Base-by-base conservation (phyloP, 2,329 filamentous ascomycete genomes). In the Stachybotrys chlorohalonatus region DNA sequence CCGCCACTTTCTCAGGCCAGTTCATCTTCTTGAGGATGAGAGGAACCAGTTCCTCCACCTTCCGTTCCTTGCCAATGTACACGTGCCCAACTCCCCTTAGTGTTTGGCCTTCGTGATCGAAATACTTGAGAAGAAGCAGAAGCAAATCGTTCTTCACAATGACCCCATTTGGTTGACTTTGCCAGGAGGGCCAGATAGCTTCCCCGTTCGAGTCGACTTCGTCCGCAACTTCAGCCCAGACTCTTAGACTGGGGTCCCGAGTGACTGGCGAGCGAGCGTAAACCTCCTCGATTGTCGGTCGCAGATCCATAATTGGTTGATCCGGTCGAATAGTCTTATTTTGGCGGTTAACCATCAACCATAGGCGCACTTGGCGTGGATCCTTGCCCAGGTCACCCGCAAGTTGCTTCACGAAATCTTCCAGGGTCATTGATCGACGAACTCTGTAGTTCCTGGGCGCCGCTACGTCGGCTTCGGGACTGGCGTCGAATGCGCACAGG, bases 341-440 rank as follows among this genome's bases (percentile, higher is more conserved):
- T 69, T 99, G 94, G 11, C 94, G 87, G 67, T 96, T 97, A 1
- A 99, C 94, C 92, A 99, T 96, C 54, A 90, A 84, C 95, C 94
- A 99, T 16, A 96, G 81, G 24, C 94, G 84, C 30, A 97, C 73
- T 57, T 83, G 81, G 55, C 84, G 83, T 0, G 86, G 77, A 49
- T 92, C 84, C 52, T 87, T 71, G 0, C 76, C 79, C 52, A 87
- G 77, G 55, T 95, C 87, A 46, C 82, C 72, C 0, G 88, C 91
- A 56, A 97, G 79, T 24, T 80, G 79, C 31, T 77, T 75, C 6
- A 86, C 82, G 58, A 97, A 85, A 7, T 96, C 87, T 50, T 83
- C 76, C 59, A 97, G 80, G 1, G 85, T 88, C 60, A 86, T 87
- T n/a, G 84, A 77, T 57, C 87, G 85, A 46, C 92, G 81, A 31